Conservation (phyloP, 2,329 filamentous ascomycete genomes). For the Lasiodiplodia sp. region DNA sequence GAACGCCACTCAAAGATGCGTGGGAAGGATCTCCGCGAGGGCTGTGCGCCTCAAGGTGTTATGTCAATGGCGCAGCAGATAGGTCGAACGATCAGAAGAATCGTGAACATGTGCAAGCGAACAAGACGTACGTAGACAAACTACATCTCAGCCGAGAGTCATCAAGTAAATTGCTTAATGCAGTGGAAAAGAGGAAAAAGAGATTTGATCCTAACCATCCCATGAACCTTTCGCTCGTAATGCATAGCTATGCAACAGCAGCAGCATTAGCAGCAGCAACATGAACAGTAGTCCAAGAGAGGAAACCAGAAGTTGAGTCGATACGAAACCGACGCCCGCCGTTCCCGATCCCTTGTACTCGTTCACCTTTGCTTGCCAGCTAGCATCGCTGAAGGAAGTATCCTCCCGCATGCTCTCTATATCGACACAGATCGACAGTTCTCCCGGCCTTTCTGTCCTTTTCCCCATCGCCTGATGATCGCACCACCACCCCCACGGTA, state of each 20-base stretch:
- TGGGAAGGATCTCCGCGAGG: background rate
- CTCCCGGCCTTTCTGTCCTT: background rate
- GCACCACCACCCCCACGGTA: background rate
- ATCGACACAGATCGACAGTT: slow-evolving; percentile 7
- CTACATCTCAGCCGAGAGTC: background rate
- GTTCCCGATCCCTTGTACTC: background rate
- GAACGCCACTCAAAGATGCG: background rate
- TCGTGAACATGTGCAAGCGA: background rate
- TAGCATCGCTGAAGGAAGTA: background rate
- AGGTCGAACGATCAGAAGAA: background rate
- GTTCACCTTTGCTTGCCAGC: background rate
- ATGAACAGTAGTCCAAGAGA: background rate
- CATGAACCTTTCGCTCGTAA: slow-evolving; percentile 22
- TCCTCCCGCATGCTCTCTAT: slow-evolving; percentile 2
- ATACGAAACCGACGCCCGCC: background rate
- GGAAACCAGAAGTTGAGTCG: background rate
- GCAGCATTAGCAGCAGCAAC: background rate
- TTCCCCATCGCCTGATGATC: slow-evolving; percentile 3
- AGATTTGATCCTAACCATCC: background rate
- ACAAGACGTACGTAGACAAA: background rate
- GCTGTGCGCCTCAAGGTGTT: too few relatives aligned
- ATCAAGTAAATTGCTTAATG: slow-evolving; percentile 1
- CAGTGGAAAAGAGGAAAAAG: background rate
- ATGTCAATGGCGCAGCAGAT: background rate
- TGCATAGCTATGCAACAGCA: slow-evolving; percentile 21